Percentiles rank a stretch among this genome's conserved stretches.
Evolutionary conservation across 2,329 filamentous ascomycete genomes (phyloP).

Genomic region (Curvularia sp.): DNA sequence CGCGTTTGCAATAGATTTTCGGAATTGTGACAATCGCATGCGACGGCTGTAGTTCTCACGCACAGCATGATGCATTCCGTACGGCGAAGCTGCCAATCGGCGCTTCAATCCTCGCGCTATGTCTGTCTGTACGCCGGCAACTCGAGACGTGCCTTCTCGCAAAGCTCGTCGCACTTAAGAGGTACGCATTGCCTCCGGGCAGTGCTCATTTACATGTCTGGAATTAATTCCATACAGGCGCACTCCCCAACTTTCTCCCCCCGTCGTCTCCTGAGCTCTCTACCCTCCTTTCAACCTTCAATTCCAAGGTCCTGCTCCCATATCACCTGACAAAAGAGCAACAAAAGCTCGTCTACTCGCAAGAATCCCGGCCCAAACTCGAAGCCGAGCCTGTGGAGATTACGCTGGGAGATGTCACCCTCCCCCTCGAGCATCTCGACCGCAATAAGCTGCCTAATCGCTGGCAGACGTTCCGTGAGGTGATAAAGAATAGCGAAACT

Average conservation of each 20-base stretch:
- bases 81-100: conserved; percentile 40
- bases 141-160: conserved; percentile 43
- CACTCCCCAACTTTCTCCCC: conserved; percentile 53
- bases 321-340: conserved; percentile 53
- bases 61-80: conserved; percentile 42
- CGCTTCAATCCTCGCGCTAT: conserved; percentile 25
- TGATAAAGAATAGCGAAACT: conserved; percentile 33
- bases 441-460: conserved; percentile 28
- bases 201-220: background rate
- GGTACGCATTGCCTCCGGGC: conserved; percentile 24
- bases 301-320: conserved; percentile 56
- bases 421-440: conserved; percentile 45
- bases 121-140: conserved; percentile 26
- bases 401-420: conserved; percentile 50
- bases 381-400: conserved; percentile 54
- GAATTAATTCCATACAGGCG: conserved; percentile 30
- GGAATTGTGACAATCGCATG: conserved; percentile 10
- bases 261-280: conserved; percentile 54
- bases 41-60: conserved; percentile 2
- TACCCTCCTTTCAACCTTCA: conserved; percentile 50
- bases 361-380: conserved; percentile 52
- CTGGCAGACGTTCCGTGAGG: conserved; percentile 18
- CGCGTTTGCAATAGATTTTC: conserved; percentile 34
- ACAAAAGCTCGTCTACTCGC: conserved; percentile 53
- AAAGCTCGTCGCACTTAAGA: conserved; percentile 31